phyloP scores from a whole-genome alignment of 2,329 filamentous ascomycete species.

The Stenocarpella maydis region DNA sequence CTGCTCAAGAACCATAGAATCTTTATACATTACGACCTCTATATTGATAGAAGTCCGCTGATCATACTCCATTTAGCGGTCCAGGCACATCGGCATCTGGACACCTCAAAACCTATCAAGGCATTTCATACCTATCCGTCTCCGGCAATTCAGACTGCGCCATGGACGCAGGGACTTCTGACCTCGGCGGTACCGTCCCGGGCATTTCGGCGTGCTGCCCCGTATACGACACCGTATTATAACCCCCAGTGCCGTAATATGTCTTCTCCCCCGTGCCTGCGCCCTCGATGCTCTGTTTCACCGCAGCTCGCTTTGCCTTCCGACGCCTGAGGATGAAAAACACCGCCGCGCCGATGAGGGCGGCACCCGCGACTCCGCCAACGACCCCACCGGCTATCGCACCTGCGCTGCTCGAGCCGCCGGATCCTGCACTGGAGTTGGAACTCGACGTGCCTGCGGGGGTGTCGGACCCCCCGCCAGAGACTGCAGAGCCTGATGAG shows the following conservation, averaged over 20 bases:
- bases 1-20: too few species aligned
- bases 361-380: not conserved
- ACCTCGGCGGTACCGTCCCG: not conserved
- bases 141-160: constrained; percentile 1
- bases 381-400: not conserved
- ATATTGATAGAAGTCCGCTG: too few species aligned
- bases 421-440: not conserved
- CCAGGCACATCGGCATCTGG: too few species aligned
- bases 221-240: not conserved
- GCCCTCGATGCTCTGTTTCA: not conserved
- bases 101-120: not conserved
- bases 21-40: too few species aligned
- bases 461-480: not conserved
- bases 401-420: not conserved
- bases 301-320: not conserved
- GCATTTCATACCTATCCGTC: not conserved
- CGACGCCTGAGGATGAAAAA: not conserved
- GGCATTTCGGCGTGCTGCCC: constrained; percentile 10
- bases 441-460: not conserved
- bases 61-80: too few species aligned
- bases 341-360: not conserved
- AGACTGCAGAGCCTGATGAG: not conserved
- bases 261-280: not conserved
- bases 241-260: not conserved
- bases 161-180: not conserved